Conservation (phyloP, 345 rosid species). For the Syzygium jambos region DNA sequence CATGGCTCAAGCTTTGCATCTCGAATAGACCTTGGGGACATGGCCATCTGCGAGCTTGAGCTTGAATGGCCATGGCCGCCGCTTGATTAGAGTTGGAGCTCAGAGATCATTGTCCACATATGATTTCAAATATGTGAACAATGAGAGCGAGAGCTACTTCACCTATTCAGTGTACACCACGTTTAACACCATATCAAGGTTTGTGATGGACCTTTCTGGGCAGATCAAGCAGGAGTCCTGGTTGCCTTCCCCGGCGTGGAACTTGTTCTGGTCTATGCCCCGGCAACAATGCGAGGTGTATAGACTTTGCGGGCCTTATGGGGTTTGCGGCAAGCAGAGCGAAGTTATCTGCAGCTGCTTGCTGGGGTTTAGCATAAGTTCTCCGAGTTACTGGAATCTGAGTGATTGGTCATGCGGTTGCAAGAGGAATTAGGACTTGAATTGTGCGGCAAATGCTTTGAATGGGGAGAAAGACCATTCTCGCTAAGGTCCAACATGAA, state of each 20-base stretch:
- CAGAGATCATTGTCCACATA: too few species aligned
- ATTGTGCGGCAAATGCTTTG: constrained; percentile 24
- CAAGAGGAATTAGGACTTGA: constrained; percentile 26
- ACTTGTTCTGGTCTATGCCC: constrained; percentile 60
- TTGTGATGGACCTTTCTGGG: constrained; percentile 50
- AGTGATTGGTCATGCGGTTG: constrained; percentile 56
- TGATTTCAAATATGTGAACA: constrained; percentile 34
- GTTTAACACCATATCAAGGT: constrained; percentile 15
- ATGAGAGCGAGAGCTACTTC: constrained; percentile 50
- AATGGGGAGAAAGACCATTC: constrained; percentile 22
- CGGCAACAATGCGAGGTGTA: constrained; percentile 58
- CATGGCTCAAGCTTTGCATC: not conserved
- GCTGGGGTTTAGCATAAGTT: constrained; percentile 33
- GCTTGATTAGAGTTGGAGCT: not conserved
- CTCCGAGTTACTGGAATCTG: constrained; percentile 31
- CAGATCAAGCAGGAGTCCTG: constrained; percentile 42
- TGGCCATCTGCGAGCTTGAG: not conserved
- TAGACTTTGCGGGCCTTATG: constrained; percentile 54
- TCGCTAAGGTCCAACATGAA: not conserved
- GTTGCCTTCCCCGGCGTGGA: constrained; percentile 32
- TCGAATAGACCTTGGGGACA: not conserved
- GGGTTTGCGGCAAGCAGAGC: constrained; percentile 27
- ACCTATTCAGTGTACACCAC: constrained; percentile 32
- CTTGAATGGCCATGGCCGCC: not conserved
- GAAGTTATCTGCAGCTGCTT: not conserved